Conservation (phyloP, 257 asterid species). For the Solanum stenotomum region DNA sequence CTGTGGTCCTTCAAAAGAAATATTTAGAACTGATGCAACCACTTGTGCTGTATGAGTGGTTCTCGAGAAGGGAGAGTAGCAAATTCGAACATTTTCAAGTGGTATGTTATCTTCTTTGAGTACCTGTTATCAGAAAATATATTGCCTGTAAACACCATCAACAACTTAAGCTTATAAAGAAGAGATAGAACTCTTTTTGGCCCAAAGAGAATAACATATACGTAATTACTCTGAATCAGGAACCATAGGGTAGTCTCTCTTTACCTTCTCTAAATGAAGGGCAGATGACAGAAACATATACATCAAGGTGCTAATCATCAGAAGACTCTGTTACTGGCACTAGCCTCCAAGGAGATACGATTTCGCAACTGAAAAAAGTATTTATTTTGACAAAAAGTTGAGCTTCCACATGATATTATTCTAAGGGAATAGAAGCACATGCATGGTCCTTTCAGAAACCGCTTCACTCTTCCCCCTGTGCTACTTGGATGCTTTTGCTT, state of each 20-base stretch:
- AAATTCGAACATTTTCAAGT: constrained; percentile 61
- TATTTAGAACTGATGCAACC: constrained; percentile 58
- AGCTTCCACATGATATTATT: background rate
- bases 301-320: background rate
- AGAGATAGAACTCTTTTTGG: background rate
- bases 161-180: background rate
- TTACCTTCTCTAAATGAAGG: background rate
- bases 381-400: background rate
- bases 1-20: constrained; percentile 73
- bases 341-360: background rate
- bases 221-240: background rate
- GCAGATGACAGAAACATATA: background rate
- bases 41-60: constrained; percentile 76
- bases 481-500: background rate
- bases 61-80: constrained; percentile 95
- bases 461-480: background rate
- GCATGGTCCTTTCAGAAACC: background rate
- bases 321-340: background rate
- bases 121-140: constrained; percentile 27
- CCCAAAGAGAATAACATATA: background rate
- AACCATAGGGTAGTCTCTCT: background rate
- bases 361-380: background rate
- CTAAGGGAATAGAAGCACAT: background rate
- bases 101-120: constrained; percentile 36
- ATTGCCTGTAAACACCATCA: background rate